Evolutionary conservation across 2,329 filamentous ascomycete species (phyloP).

Genomic region (Tricladium varicosporioides): DNA sequence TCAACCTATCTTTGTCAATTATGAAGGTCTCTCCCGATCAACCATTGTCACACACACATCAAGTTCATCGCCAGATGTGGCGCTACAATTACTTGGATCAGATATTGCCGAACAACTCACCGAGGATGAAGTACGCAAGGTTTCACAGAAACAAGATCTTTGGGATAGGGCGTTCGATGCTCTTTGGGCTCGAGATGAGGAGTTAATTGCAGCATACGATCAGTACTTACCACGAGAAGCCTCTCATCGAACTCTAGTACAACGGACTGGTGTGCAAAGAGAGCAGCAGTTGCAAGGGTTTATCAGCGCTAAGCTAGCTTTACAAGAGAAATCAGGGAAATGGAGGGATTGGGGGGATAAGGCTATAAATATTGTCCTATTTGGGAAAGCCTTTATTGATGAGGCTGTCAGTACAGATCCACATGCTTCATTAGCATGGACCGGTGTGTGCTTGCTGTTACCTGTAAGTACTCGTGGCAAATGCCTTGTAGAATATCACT

Average conservation of each 20-base stretch:
- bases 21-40: neutral
- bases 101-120: neutral
- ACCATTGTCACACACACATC: neutral
- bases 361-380: neutral
- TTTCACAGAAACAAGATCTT: conserved; percentile 1
- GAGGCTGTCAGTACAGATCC: conserved; percentile 1
- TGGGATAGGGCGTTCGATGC: conserved; percentile 1
- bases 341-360: neutral
- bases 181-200: neutral
- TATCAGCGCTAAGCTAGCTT: neutral
- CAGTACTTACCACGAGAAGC: neutral
- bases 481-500: neutral
- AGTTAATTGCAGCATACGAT: neutral
- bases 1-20: conserved; percentile 1
- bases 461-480: neutral
- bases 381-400: conserved; percentile 2
- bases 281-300: neutral
- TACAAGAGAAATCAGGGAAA: neutral
- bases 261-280: neutral
- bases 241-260: neutral
- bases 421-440: neutral
- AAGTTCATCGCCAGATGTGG: neutral
- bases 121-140: neutral
- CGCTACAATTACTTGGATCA: neutral
- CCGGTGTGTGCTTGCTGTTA: neutral